Evolutionary conservation across 208 protist species (phyloP).

Genomic region (Spongospora subterranea): DNA sequence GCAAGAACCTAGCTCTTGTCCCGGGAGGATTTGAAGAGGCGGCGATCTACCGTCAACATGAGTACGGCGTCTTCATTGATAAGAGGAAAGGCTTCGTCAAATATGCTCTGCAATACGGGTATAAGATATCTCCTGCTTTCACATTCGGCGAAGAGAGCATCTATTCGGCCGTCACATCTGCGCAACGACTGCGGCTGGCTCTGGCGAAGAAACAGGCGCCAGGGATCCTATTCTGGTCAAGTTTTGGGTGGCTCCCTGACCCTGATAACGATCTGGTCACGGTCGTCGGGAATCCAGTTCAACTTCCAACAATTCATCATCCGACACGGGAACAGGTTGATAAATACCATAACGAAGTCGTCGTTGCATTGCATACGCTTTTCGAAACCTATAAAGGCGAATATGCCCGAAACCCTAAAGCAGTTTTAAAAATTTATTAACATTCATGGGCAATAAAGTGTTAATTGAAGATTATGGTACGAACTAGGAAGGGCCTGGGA

Average conservation of each 20-base stretch:
- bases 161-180: not conserved
- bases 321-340: slow-evolving; percentile 1
- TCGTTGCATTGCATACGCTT: not conserved
- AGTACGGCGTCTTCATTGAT: slow-evolving; percentile 11
- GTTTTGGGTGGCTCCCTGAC: slow-evolving; percentile 32
- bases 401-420: not conserved
- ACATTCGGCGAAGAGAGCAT: slow-evolving; percentile 44
- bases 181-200: not conserved
- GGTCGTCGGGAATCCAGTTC: slow-evolving; percentile 3
- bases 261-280: slow-evolving; percentile 11
- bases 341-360: not conserved
- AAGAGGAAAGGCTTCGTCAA: slow-evolving; percentile 30
- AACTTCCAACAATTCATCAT: not conserved
- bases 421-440: not conserved
- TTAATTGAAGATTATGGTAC: too few relatives aligned
- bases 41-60: not conserved
- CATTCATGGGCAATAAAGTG: too few relatives aligned
- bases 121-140: slow-evolving; percentile 41
- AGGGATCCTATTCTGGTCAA: slow-evolving; percentile 43
- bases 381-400: slow-evolving; percentile 33
- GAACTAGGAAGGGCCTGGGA: too few relatives aligned
- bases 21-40: slow-evolving; percentile 45
- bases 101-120: slow-evolving; percentile 31
- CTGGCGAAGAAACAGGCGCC: slow-evolving; percentile 13
- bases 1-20: not conserved